Evolutionary conservation across 768 basidiomycete genomes (phyloP), one percentile per base, ranked within the genome.

Genomic region (Collybia nuda): DNA sequence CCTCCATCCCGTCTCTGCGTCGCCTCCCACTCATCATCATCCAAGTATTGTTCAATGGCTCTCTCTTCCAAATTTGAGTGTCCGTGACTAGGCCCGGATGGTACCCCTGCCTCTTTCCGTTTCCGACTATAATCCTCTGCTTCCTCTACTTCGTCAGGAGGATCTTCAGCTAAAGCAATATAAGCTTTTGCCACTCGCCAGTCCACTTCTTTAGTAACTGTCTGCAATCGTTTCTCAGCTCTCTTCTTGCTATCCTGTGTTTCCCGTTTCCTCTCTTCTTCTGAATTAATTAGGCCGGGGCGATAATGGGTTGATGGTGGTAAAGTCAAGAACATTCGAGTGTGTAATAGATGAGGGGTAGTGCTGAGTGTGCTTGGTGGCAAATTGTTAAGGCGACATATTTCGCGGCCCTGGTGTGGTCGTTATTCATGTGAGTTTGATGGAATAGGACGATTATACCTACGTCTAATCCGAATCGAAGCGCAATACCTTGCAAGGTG

Each of bases 271-370:
- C 63, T 58, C 36, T 72, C 68, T 36, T 66, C 60, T 0, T 60
- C 62, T 6, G 58, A 39, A 18, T 61, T 56, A 22, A 62, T 56
- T 56, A 52, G 50, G 37, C 40, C 57, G 42, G 23, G 57, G 58
- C 8, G 22, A 12, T 57, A 66, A 47, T 63, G 67, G 3, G 70
- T 61, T 17, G 72, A 71, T 2, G 75, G 68, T 1, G 86, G 86
- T 8, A 89, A 70, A 14, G 71, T 62, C 50, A 90, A 65, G 53
- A 70, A 78, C 1, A 72, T 68, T 5, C 87, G 80, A 1, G 88
- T 89, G 63, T 89, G 87, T 14, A 90, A 70, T 6, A 90, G 69
- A 59, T 90, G 86, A 5, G 89, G 88, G 0, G 82, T 89, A 0
- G 84, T 88, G 50, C 71, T 79, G 17, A 90, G 67, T 2, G 85